Percentiles rank a stretch among this genome's conserved stretches.
phyloP scores from a whole-genome alignment of 441 rosid species.

The Pelargonium myrrhifolium region DNA sequence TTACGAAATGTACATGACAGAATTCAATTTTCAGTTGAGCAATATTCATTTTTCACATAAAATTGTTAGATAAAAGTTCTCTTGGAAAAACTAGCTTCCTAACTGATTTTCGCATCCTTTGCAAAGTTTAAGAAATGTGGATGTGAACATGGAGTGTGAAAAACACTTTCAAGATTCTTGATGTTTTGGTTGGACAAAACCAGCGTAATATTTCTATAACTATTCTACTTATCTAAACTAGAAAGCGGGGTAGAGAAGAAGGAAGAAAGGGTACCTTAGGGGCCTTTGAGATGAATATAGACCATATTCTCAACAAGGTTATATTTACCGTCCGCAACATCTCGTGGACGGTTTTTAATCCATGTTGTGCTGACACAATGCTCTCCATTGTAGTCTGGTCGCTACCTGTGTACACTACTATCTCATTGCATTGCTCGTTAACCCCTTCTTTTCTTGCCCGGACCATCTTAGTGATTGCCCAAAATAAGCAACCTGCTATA shows the following conservation, averaged over 20 bases:
- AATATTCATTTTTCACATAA: too few relatives aligned
- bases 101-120: neutral
- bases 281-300: conserved; percentile 50
- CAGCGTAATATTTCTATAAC: neutral
- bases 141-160: too few relatives aligned
- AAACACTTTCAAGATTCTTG: too few relatives aligned
- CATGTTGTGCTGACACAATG: conserved; percentile 72
- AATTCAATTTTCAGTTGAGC: too few relatives aligned
- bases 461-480: conserved; percentile 48
- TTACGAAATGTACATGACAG: neutral
- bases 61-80: neutral
- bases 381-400: conserved; percentile 59
- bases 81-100: neutral
- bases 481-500: conserved; percentile 42
- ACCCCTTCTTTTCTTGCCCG: conserved; percentile 33
- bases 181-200: too few relatives aligned
- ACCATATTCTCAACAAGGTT: conserved; percentile 59
- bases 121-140: too few relatives aligned
- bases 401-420: conserved; percentile 53
- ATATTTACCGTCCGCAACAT: conserved; percentile 50
- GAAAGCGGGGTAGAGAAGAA: neutral
- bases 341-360: conserved; percentile 46
- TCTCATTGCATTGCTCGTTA: conserved; percentile 33
- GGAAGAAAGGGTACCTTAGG: conserved; percentile 40
- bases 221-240: neutral